Base-by-base conservation (phyloP, 2,329 filamentous ascomycete genomes). In the Pseudocercospora pini-densiflorae region DNA sequence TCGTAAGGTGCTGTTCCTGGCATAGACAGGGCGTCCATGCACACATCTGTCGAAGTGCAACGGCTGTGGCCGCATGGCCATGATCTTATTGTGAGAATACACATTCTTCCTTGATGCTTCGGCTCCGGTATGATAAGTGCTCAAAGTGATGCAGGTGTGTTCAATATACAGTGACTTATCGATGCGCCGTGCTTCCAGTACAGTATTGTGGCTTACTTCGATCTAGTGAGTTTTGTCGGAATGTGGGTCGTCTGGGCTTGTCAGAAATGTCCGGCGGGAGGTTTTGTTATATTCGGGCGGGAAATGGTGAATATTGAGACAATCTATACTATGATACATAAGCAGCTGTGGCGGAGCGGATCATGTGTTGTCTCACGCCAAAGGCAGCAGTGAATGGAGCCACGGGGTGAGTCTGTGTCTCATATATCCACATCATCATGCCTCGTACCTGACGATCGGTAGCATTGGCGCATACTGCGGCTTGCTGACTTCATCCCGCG, bases 11-110 rank as follows among this genome's bases (percentile, higher is more conserved):
- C 40, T 53, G 64, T 65, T 16, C 62, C 66, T 0, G 66, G 68
- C 4, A 45, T 67, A 1, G 62, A 47, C 36, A 68, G 59, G n/a
- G 61, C 58, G 8, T 51, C 63, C 49, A 61, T 60, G 66, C 68
- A 70, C 21, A 61, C 62, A 36, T 67, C 66, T 29, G 63, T 60
- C 2, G 60, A 53, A 21, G 68, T 70, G 43, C 60, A 60, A 36
- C 64, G 61, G 49, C 55, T 61, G 47, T 70, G 68, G 27, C 60
- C 59, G 59, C 68, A 70, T 53, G 64, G 60, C 66, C 68, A 68
- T 33, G 64, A 59, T 43, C 66, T 47, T 7, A 68, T 60, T 23
- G 61, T 64, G 47, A 70, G 60, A 60, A 70, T 68, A 36, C 68
- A 70, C 68, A 70, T 70, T 29, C 27, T 36, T 33, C 27, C 10